Base-by-base conservation (phyloP, 768 basidiomycete genomes). In the Lactarius evosmus region DNA sequence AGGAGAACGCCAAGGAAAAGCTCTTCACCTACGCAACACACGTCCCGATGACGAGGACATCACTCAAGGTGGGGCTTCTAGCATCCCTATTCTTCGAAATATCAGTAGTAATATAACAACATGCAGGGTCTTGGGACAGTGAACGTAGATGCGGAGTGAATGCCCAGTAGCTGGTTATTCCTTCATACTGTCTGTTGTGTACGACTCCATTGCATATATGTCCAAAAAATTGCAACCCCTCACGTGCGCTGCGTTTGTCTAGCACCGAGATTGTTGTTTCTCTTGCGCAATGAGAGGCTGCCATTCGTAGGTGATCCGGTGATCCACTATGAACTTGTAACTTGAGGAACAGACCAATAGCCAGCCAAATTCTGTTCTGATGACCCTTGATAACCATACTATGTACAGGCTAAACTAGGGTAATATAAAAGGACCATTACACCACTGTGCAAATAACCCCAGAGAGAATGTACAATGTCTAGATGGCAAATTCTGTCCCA, bases 1-100 rank as follows among this genome's bases (percentile, higher is more conserved):
- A 98, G 71, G 96, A 99, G 82, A 90, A 88, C 72, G 96, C 97
- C 63, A 97, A 95, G 81, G 95, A 96, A 83, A 97, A 95, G 81
- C 88, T 97, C 61, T 98, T 80, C 83, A 95, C 92, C 33, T 93
- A 94, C 75, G 95, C 91, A 67, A 85, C 85, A 63, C 84, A 91
- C 74, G 87, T 97, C 61, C 81, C 85, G 52, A 91, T 93, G 51
- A 72, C 76, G 9, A 36, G 54, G 29, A 49, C 32, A 8, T 78
- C 87, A 51, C 94, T 93, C 88, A 95, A 96, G 88, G 95, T 88
- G 62, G 65, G 87, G 73, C 34, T 25, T 1, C 14, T 32, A 25
- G 46, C 12, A 12, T 62, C n/a, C 34, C 16, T 30, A 8, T 58
- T 67, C 50, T 60, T 65, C 49, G 70, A 56, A 65, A 44, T 58